Evolutionary conservation across 1,284 basidiomycete species (phyloP), one percentile per base, ranked within the genome.

Genomic region (Sutorius eximius): DNA sequence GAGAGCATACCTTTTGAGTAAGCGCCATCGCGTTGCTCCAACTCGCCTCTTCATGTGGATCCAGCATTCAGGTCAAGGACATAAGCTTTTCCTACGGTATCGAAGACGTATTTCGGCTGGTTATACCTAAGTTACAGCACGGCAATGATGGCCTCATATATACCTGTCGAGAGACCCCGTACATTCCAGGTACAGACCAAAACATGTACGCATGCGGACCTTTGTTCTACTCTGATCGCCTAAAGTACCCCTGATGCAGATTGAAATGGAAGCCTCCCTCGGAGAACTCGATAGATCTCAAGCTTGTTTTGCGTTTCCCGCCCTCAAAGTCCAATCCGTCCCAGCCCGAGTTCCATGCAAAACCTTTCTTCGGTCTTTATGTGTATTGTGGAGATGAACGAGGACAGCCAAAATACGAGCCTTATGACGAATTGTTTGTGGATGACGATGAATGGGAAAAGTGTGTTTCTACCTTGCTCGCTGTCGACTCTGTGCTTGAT

Each of bases 241-340:
- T 29, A 37, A 51, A 47, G 42, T 18, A 49, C 36, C 11, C 40
- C 18, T 49, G 24, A 20, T n/a, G 32, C 68, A 97, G 94, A 60
- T 73, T 98, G 63, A 99, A 99, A 72, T 99, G 97, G 97, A 99
- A 99, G 73, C 95, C 96, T 1, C 95, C 97, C 3, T 91, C 89
- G 3, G 97, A 99, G 68, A 99, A 99, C 72, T 95, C 94, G 4
- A 91, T 99, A 67, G 97, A 99, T 73, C 99, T 99, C 78, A 93
- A 93, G 69, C 86, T 99, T 13, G 82, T 95, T 50, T 79, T 99
- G 18, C 86, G 93, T 36, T 99, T 99, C 70, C 95, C 96, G 2
- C 85, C 93, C 3, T 71, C 73, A 29, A 70, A 68, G 9, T 73
- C 75, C 30, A 72, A 85, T 55, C 78, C 82, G 0, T 63, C 72